phyloP scores from a whole-genome alignment of 2,329 filamentous ascomycete species.

The Dactylellina leptospora region DNA sequence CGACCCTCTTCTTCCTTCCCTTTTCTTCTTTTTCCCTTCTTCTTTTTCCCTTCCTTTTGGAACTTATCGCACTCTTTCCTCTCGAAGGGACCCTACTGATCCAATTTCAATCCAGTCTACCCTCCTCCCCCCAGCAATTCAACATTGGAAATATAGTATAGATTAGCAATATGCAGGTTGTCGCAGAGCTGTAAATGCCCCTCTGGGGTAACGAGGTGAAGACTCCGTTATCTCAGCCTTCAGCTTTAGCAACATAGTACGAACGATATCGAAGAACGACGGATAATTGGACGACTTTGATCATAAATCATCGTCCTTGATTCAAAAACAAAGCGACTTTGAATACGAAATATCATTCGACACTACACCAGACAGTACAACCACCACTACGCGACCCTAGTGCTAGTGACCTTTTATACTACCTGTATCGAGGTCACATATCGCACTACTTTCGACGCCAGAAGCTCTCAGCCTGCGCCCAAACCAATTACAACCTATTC shows the following conservation, averaged over 20 bases:
- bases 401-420: slow-evolving; percentile 29
- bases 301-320: slow-evolving; percentile 50
- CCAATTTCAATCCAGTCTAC: slow-evolving; percentile 19
- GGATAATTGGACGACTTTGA: slow-evolving; percentile 52
- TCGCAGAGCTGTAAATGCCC: slow-evolving; percentile 54
- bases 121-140: slow-evolving; percentile 34
- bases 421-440: slow-evolving; percentile 24
- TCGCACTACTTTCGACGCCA: slow-evolving; percentile 36
- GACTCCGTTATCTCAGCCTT: slow-evolving; percentile 53
- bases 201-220: slow-evolving; percentile 52
- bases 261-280: slow-evolving; percentile 54
- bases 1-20: slow-evolving; percentile 24
- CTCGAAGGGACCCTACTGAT: slow-evolving; percentile 48
- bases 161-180: slow-evolving; percentile 51
- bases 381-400: slow-evolving; percentile 33
- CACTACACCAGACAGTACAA: slow-evolving; percentile 8
- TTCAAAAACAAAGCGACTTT: slow-evolving; percentile 11
- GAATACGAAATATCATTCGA: slow-evolving; percentile 18
- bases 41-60: slow-evolving; percentile 33
- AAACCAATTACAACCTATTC: slow-evolving; percentile 48
- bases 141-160: slow-evolving; percentile 52
- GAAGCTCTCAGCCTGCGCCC: slow-evolving; percentile 52
- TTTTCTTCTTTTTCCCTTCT: slow-evolving; percentile 16
- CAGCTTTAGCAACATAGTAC: slow-evolving; percentile 54
- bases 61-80: slow-evolving; percentile 52